Evolutionary conservation across 306 rosid genomes (phyloP).

Genomic region (Cicer pinnatifidum): DNA sequence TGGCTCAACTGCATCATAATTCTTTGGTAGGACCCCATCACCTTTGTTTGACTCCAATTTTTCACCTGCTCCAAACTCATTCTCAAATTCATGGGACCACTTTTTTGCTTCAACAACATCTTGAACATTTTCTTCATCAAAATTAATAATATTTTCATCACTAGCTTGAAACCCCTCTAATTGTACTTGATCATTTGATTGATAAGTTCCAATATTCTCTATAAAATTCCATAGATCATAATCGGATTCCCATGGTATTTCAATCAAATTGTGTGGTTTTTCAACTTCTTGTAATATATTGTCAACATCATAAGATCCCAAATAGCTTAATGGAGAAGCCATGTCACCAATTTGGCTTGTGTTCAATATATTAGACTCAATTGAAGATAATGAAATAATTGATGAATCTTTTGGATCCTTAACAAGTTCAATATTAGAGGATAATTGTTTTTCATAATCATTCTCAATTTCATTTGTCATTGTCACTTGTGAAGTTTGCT

Average conservation of each 20-base stretch:
- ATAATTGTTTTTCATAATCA: slow-evolving; percentile 39
- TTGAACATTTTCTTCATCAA: slow-evolving; percentile 37
- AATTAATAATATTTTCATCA: too few species aligned
- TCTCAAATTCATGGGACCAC: slow-evolving; percentile 63
- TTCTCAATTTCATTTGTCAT: slow-evolving; percentile 30
- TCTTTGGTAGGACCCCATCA: slow-evolving; percentile 37
- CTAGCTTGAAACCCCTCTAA: not conserved
- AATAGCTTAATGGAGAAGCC: slow-evolving; percentile 34
- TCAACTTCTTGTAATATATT: slow-evolving; percentile 45
- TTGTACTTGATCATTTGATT: slow-evolving; percentile 46
- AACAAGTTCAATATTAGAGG: slow-evolving; percentile 38
- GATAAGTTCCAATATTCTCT: slow-evolving; percentile 47
- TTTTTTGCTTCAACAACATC: slow-evolving; percentile 47
- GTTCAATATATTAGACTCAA: slow-evolving; percentile 55
- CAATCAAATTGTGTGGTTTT: slow-evolving; percentile 43
- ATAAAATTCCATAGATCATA: slow-evolving; percentile 73
- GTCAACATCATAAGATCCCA: slow-evolving; percentile 45
- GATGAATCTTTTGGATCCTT: slow-evolving; percentile 48
- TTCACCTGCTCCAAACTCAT: slow-evolving; percentile 63
- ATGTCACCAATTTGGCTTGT: slow-evolving; percentile 35
- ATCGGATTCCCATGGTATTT: slow-evolving; percentile 60
- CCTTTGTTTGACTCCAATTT: slow-evolving; percentile 39
- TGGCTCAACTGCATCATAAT: slow-evolving; percentile 36
- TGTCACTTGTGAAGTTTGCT: slow-evolving; percentile 24
- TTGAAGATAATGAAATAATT: slow-evolving; percentile 44